A percentile compares a stretch with the other conserved stretches of the same genome.
Evolutionary conservation across 1,284 basidiomycete genomes (phyloP).

Genomic region (Amanita bisporigera): DNA sequence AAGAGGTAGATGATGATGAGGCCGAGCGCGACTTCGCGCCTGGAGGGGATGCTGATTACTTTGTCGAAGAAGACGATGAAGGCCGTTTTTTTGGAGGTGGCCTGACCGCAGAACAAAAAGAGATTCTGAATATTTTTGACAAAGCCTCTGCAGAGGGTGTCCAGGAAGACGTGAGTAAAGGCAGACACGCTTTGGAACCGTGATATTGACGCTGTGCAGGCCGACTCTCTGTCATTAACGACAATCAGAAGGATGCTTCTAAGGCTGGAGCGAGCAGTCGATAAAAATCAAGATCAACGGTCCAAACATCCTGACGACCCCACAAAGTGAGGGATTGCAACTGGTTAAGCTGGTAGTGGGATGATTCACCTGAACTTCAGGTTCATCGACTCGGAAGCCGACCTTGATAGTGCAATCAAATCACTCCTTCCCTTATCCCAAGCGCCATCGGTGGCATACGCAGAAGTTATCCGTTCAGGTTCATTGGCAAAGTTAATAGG

Average conservation of each 20-base stretch:
- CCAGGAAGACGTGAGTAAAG: constrained; percentile 62
- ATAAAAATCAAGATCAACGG: constrained; percentile 94
- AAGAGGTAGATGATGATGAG: constrained; percentile 61
- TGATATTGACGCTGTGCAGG: constrained; percentile 48
- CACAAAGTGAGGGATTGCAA: constrained; percentile 65
- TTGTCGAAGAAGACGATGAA: constrained; percentile 88
- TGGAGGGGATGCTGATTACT: constrained; percentile 88
- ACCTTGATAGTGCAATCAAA: constrained; percentile 88
- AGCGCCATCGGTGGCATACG: constrained; percentile 82
- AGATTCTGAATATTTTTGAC: constrained; percentile 90
- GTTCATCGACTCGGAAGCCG: constrained; percentile 98
- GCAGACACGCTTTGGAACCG: neutral
- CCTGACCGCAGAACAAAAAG: constrained; percentile 87
- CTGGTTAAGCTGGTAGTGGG: neutral
- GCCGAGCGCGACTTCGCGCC: constrained; percentile 66
- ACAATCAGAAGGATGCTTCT: constrained; percentile 78
- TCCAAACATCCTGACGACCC: constrained; percentile 92
- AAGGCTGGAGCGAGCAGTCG: constrained; percentile 85
- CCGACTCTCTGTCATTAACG: constrained; percentile 69
- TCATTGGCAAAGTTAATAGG: constrained; percentile 75
- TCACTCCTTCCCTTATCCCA: constrained; percentile 90
- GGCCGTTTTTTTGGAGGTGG: constrained; percentile 95
- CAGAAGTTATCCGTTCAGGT: constrained; percentile 84
- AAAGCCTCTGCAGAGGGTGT: constrained; percentile 64
- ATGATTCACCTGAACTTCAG: constrained; percentile 48